These are phyloP conservation scores for Canavalia gladiata DNA, from an alignment of 306 rosid genomes.

Conservation along the genomic window DNA sequence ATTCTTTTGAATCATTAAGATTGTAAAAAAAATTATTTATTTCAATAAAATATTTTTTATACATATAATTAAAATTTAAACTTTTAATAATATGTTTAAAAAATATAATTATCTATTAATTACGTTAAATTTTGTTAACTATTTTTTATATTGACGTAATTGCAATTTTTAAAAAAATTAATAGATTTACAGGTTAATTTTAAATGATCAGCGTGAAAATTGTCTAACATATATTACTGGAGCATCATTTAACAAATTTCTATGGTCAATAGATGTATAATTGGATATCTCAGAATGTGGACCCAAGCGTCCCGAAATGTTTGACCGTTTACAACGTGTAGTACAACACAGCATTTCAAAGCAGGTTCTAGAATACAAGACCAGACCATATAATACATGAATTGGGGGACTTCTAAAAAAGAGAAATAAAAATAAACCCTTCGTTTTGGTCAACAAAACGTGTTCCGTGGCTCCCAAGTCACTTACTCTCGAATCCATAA, in stretches of 20 bases:
- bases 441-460: conserved; percentile 51
- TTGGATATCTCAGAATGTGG: not conserved
- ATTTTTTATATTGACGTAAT: too few relatives aligned
- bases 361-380: conserved; percentile 31
- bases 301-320: not conserved
- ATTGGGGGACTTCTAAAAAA: not conserved
- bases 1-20: too few relatives aligned
- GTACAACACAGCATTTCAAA: not conserved
- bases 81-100: too few relatives aligned
- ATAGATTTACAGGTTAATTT: not conserved
- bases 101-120: too few relatives aligned
- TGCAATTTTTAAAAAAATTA: too few relatives aligned
- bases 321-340: conserved; percentile 36
- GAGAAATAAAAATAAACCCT: not conserved
- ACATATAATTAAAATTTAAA: too few relatives aligned
- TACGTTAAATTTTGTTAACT: too few relatives aligned
- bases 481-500: not conserved
- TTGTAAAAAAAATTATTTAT: too few relatives aligned
- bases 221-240: not conserved
- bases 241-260: not conserved
- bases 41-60: too few relatives aligned
- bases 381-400: conserved; percentile 8
- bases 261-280: not conserved
- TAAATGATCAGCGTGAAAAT: not conserved
- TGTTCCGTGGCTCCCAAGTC: conserved; percentile 46